These are phyloP conservation scores for Boletus mariae DNA, from an alignment of 1,284 basidiomycete genomes.

Conservation along the genomic window DNA sequence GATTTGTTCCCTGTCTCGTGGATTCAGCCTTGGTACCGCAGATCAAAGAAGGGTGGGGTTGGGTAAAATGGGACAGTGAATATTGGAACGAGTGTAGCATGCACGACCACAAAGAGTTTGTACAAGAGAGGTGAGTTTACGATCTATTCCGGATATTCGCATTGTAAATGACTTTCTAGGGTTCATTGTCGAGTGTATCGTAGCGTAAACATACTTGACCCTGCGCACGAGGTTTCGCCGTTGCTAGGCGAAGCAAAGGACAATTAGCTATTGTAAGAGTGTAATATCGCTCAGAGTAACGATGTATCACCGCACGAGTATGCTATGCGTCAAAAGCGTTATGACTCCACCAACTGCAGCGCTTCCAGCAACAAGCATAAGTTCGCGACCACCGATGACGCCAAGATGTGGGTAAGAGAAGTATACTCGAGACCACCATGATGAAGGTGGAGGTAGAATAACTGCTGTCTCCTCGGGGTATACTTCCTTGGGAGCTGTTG, in stretches of 20 bases:
- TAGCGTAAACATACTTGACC: slow-evolving; percentile 16
- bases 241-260: slow-evolving; percentile 1
- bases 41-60: slow-evolving; percentile 76
- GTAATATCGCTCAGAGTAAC: slow-evolving; percentile 2
- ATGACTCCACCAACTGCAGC: slow-evolving; percentile 27
- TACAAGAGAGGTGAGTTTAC: slow-evolving; percentile 50
- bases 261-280: slow-evolving; percentile 2
- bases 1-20: background rate
- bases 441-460: background rate
- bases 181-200: slow-evolving; percentile 32
- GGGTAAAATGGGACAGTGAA: slow-evolving; percentile 64
- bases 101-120: slow-evolving; percentile 43
- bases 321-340: slow-evolving; percentile 18
- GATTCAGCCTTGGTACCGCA: slow-evolving; percentile 21
- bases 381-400: slow-evolving; percentile 18
- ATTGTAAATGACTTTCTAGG: slow-evolving; percentile 8
- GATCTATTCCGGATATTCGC: background rate
- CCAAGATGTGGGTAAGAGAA: slow-evolving; percentile 10
- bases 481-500: slow-evolving; percentile 6
- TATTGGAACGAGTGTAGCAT: slow-evolving; percentile 47
- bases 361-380: slow-evolving; percentile 28
- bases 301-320: slow-evolving; percentile 22
- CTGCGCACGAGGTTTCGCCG: background rate
- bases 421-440: slow-evolving; percentile 15
- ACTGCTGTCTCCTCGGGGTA: slow-evolving; percentile 1